Evolutionary conservation across 2,329 filamentous ascomycete genomes (phyloP).

Genomic region (Aphanocladium album): DNA sequence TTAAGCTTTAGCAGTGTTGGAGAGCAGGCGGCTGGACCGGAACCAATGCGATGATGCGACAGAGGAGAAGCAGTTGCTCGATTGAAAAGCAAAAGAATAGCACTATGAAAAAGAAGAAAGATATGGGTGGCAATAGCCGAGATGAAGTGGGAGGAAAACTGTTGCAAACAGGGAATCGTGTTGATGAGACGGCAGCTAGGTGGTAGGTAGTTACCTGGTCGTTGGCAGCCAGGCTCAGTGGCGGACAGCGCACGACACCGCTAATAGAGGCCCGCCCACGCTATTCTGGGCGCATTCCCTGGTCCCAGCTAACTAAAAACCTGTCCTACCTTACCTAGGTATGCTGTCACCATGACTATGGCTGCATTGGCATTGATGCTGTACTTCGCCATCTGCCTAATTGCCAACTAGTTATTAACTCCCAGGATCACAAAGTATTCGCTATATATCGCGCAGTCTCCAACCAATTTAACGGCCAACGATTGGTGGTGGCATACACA

Average conservation of each 20-base stretch:
- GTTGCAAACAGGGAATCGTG: constrained; percentile 7
- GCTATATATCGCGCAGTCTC: too few species aligned
- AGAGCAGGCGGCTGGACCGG: neutral
- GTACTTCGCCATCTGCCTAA: neutral
- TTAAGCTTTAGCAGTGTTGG: neutral
- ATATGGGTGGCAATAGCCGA: neutral
- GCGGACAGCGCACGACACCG: neutral
- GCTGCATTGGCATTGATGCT: neutral
- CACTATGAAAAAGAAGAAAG: neutral
- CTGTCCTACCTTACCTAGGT: too few species aligned
- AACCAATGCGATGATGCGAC: neutral
- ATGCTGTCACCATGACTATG: neutral
- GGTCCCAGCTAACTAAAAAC: neutral
- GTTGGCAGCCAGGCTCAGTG: neutral
- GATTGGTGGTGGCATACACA: too few species aligned
- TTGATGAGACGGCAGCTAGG: neutral
- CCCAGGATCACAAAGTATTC: neutral
- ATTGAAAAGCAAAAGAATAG: neutral
- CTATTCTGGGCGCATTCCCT: neutral
- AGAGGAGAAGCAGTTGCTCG: neutral
- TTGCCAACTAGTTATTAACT: neutral
- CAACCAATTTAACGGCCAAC: too few species aligned
- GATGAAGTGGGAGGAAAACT: neutral
- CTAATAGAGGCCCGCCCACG: neutral
- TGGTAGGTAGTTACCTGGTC: neutral